A percentile compares a stretch with the other conserved stretches of the same genome.
These are phyloP conservation scores for Aspergillus hortae DNA, from an alignment of 2,329 filamentous ascomycete species.

Conservation along the genomic window DNA sequence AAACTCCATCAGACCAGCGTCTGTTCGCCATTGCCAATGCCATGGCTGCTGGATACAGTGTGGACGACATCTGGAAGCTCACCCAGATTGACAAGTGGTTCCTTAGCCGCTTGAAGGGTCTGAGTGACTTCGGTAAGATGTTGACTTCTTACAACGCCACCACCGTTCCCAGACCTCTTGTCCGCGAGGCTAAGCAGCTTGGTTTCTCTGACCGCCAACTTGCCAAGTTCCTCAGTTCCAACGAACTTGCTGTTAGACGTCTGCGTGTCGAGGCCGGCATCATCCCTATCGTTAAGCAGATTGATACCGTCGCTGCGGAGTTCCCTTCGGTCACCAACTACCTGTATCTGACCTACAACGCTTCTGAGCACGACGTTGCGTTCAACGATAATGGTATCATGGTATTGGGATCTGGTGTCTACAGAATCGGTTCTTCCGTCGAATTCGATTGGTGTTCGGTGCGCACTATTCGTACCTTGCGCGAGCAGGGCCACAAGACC, in stretches of 20 bases:
- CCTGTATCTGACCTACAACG: conserved; percentile 94
- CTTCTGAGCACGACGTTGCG: conserved; percentile 73
- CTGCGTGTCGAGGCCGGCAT: conserved; percentile 83
- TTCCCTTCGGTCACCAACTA: conserved; percentile 96
- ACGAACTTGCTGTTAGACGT: conserved; percentile 83
- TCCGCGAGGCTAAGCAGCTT: conserved; percentile 84
- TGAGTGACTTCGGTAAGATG: conserved; percentile 81
- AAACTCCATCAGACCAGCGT: conserved; percentile 95
- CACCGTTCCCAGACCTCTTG: conserved; percentile 59
- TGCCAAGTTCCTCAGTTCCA: conserved; percentile 90
- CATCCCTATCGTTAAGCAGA: conserved; percentile 90
- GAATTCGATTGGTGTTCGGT: conserved; percentile 99
- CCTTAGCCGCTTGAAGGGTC: conserved; percentile 80
- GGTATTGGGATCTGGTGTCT: conserved; percentile 94
- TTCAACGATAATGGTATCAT: conserved; percentile 92
- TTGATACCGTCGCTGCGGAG: conserved; percentile 96
- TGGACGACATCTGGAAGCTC: conserved; percentile 97
- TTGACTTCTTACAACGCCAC: conserved; percentile 70
- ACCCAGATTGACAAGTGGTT: conserved; percentile 99
- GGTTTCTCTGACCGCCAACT: conserved; percentile 94
- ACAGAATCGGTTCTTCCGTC: conserved; percentile 94
- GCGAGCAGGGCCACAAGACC: conserved; percentile 82
- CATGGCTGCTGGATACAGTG: conserved; percentile 88
- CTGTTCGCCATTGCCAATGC: conserved; percentile 97
- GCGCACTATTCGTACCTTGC: conserved; percentile 83